A percentile compares a stretch with the other conserved stretches of the same genome.
Evolutionary conservation across 139 green algal genomes (phyloP).

Genomic region (Zygnema circumcarinatum): DNA sequence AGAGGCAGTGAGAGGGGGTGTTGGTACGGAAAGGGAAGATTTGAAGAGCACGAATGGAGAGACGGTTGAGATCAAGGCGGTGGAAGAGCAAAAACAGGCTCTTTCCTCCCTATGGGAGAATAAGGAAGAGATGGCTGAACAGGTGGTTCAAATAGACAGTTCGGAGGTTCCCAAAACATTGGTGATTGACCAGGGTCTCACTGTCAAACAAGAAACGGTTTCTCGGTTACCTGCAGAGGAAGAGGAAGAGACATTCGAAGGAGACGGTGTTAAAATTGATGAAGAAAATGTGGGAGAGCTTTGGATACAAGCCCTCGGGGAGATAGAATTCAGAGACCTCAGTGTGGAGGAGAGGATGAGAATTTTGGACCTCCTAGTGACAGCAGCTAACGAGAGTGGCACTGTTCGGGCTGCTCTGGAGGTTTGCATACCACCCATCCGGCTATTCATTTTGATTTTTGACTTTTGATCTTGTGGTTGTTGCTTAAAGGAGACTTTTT

Average conservation of each 20-base stretch:
- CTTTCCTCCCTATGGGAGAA: too few relatives aligned
- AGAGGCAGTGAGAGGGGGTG: neutral
- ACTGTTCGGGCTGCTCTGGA: conserved; percentile 51
- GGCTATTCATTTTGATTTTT: too few relatives aligned
- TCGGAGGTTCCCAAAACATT: neutral
- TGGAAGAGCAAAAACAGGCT: conserved; percentile 15
- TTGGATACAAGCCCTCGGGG: conserved; percentile 37
- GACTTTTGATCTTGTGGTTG: too few relatives aligned
- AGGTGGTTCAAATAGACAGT: neutral
- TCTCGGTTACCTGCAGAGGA: conserved; percentile 47
- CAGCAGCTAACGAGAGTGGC: conserved; percentile 46
- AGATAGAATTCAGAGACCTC: conserved; percentile 52
- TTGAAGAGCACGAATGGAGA: neutral
- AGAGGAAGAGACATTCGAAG: conserved; percentile 49
- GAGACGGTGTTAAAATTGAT: conserved; percentile 38
- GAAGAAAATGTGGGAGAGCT: conserved; percentile 42
- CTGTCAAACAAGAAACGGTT: neutral
- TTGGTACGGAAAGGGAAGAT: neutral
- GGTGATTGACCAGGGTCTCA: neutral
- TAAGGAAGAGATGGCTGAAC: neutral
- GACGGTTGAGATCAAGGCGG: neutral
- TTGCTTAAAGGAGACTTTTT: too few relatives aligned
- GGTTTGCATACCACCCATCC: conserved; percentile 5
- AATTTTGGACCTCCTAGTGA: conserved; percentile 51
- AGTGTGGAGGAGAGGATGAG: conserved; percentile 54